phyloP scores from a whole-genome alignment of 1,284 basidiomycete species.

The Naganishia sp. region DNA sequence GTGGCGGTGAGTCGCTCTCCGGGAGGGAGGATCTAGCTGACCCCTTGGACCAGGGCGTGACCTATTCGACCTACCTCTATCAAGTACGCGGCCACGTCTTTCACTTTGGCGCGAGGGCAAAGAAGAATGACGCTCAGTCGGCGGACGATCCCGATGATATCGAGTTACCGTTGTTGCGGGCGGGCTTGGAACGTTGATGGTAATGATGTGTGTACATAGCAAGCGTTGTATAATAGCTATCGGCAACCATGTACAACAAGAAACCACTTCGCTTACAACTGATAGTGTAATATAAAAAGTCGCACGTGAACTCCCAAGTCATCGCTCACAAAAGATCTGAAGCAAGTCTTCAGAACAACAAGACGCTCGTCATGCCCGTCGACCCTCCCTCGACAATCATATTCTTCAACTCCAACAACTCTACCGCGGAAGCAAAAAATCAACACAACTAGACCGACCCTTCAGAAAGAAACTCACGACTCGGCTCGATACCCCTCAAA shows the following conservation, averaged over 20 bases:
- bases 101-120: slow-evolving; percentile 36
- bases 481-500: slow-evolving; percentile 21
- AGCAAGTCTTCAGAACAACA: slow-evolving; percentile 38
- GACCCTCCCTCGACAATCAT: slow-evolving; percentile 73
- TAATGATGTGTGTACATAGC: not conserved
- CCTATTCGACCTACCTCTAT: slow-evolving; percentile 40
- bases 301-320: not conserved
- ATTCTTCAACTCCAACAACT: slow-evolving; percentile 75
- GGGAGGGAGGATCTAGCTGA: not conserved
- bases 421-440: slow-evolving; percentile 24
- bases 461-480: slow-evolving; percentile 55
- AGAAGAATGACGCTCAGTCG: slow-evolving; percentile 10
- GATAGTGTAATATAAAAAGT: not conserved
- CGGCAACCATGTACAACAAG: not conserved
- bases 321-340: too few relatives aligned
- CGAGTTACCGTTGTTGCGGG: slow-evolving; percentile 5
- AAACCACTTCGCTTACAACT: not conserved
- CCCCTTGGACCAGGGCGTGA: not conserved
- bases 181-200: not conserved
- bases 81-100: slow-evolving; percentile 46
- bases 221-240: not conserved
- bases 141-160: not conserved
- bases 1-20: slow-evolving; percentile 37
- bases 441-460: slow-evolving; percentile 69
- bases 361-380: slow-evolving; percentile 56